Evolutionary conservation across 2,329 filamentous ascomycete species (phyloP), one percentile per base, ranked within the genome.

Genomic region (Macroventuria anomochaeta): DNA sequence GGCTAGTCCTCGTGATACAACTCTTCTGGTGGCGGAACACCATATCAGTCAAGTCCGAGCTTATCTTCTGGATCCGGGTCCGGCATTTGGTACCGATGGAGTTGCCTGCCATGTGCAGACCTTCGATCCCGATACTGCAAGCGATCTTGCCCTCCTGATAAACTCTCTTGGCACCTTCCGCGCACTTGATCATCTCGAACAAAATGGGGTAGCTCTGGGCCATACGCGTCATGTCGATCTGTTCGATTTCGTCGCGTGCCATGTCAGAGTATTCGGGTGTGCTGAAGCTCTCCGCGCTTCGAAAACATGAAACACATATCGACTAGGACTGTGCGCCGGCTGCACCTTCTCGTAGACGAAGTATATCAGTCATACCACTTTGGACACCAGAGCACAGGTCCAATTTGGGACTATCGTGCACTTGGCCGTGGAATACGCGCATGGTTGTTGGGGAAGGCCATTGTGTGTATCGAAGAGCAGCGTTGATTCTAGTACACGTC

Each of bases 61-160:
- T 41, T 49, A 12, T 49, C 46, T 36, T 49, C 46, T 8, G 46
- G 46, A 20, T 49, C 46, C 18, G 37, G 29, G 15, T 49, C 46
- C 15, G 46, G 46, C 37, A 49, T 49, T n/a, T 49, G 46, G 29
- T 41, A 49, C 88, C 81, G 17, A 86, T 79, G 1, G 86, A 89
- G 76, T 96, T 96, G 48, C 91, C 93, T 63, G 96, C 95, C 66
- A 96, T 92, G 70, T 97, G 93, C 3, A 96, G 82, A 2, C 93
- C 93, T 76, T 64, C 65, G 13, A 69, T 59, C 5, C 46, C 60
- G 7, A 62, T 44, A 2, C 25, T 20, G 13, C 39, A 42, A 6
- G 39, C 39, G 28, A 42, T 42, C 28, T 33, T 42, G 5, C 39
- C 39, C 28, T 42, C 17, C 3, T 17, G 26, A 15, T 42, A 42